Base-by-base conservation (phyloP, 345 rosid species). In the Bruguiera sexangula region DNA sequence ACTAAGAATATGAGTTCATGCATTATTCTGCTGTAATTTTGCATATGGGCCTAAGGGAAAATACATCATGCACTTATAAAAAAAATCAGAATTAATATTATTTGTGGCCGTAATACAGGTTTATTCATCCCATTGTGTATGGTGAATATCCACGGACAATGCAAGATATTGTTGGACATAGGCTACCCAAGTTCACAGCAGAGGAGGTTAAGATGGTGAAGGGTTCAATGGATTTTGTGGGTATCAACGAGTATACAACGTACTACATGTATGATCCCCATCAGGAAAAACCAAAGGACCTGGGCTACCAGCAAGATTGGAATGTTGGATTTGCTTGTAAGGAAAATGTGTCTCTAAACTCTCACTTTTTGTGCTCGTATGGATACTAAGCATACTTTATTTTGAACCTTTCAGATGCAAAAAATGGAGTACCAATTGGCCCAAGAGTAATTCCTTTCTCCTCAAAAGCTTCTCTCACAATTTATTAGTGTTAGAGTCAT, bases 221-320 rank as follows among this genome's bases (percentile, higher is more conserved):
- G 81, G 94, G 99, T 37, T 90, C 97, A 8, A 83, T 88, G 7
- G 99, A 95, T 75, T 92, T 87, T 43, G 87, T 95, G 57, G 99
- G 97, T 20, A 87, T 95, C 67, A 95, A 95, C 75, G 96, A 95
- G 57, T 95, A 92, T 66, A 95, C 97, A 13, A 83, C 92, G 57
- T 95, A 78, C 82, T 95, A 76, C 81, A 88, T 88, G 66, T 80
- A 75, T 27, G 83, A 84, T 70, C 93, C 93, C 1, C 84, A 85
- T 43, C 83, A 59, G 52, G 29, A 76, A 29, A 84, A 80, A 37
- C 80, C 84, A 0, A 85, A 87, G 77, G 65, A 73, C 37, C 43
- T 84, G 31, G 85, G 99, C 62, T 95, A 95, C 78, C 97, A 92
- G 76, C 93, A 92, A 75, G 97, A 95, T 70, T 92, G 96, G 99